phyloP scores from a whole-genome alignment of 2,329 filamentous ascomycete genomes.

The Metarhizium anisopliae region DNA sequence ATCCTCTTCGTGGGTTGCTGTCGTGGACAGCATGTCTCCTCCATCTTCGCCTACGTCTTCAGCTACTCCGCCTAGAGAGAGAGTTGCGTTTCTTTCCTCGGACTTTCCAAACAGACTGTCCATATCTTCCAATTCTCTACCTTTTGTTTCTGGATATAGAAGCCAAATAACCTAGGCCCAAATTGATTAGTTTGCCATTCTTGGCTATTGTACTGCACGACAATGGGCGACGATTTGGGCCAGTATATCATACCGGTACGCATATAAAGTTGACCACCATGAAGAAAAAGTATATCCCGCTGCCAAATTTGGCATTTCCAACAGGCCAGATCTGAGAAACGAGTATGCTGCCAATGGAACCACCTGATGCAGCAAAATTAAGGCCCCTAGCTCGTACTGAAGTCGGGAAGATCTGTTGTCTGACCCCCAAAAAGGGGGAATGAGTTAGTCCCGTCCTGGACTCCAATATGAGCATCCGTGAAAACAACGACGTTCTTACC shows the following conservation, averaged over 20 bases:
- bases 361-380: conserved; percentile 44
- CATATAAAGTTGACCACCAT: conserved; percentile 23
- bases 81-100: background rate
- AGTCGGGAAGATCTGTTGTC: conserved; percentile 42
- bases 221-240: no score
- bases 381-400: conserved; percentile 46
- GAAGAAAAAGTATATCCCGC: conserved; percentile 48
- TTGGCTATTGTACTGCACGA: background rate
- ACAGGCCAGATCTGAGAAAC: conserved; percentile 48
- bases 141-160: conserved; percentile 37
- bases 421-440: background rate
- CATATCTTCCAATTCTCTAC: conserved; percentile 33
- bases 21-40: background rate
- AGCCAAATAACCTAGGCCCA: conserved; percentile 27
- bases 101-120: conserved; percentile 28
- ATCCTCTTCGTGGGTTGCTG: conserved; percentile 2
- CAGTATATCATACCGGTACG: conserved; percentile 7
- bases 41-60: background rate
- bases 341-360: conserved; percentile 45
- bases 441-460: background rate
- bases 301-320: conserved; percentile 39
- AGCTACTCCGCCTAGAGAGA: background rate
- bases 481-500: conserved; percentile 19
- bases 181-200: background rate
- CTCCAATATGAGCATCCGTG: background rate